Percentiles rank a stretch among this genome's conserved stretches.
These are phyloP conservation scores for Scolecobasidium constrictum DNA, from an alignment of 2,329 filamentous ascomycete species.

Conservation along the genomic window DNA sequence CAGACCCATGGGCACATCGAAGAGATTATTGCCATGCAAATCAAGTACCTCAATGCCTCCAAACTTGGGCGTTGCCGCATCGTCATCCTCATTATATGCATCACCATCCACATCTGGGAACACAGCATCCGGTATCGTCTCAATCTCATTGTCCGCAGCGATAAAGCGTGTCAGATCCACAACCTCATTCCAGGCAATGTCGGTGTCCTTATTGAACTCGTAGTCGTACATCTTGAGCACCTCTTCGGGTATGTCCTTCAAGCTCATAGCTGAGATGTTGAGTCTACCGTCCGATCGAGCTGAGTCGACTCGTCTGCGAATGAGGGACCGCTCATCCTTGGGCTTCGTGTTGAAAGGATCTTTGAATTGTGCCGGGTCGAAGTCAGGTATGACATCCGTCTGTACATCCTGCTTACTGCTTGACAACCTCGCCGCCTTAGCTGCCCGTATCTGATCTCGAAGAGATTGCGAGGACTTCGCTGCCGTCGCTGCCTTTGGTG, in stretches of 20 bases:
- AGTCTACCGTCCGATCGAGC: slow-evolving; percentile 71
- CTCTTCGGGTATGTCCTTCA: slow-evolving; percentile 70
- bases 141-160: slow-evolving; percentile 82
- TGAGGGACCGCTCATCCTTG: slow-evolving; percentile 52
- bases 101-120: slow-evolving; percentile 60
- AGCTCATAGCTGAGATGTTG: slow-evolving; percentile 75
- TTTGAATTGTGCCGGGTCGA: slow-evolving; percentile 47
- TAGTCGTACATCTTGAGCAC: slow-evolving; percentile 87
- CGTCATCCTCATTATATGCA: slow-evolving; percentile 51
- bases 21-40: slow-evolving; percentile 73
- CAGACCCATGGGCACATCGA: slow-evolving; percentile 62
- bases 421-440: slow-evolving; percentile 61
- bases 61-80: slow-evolving; percentile 64
- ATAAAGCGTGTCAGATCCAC: slow-evolving; percentile 78
- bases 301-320: slow-evolving; percentile 60
- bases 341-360: slow-evolving; percentile 63
- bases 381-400: slow-evolving; percentile 19
- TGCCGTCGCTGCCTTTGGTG: slow-evolving; percentile 22
- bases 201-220: slow-evolving; percentile 49
- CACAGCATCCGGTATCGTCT: slow-evolving; percentile 57
- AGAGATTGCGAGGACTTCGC: slow-evolving; percentile 69
- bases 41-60: slow-evolving; percentile 71
- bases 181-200: slow-evolving; percentile 76
- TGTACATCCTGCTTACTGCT: neutral
- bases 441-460: slow-evolving; percentile 84